phyloP scores from a whole-genome alignment of 306 rosid genomes.

The Sechiopsis laciniata region DNA sequence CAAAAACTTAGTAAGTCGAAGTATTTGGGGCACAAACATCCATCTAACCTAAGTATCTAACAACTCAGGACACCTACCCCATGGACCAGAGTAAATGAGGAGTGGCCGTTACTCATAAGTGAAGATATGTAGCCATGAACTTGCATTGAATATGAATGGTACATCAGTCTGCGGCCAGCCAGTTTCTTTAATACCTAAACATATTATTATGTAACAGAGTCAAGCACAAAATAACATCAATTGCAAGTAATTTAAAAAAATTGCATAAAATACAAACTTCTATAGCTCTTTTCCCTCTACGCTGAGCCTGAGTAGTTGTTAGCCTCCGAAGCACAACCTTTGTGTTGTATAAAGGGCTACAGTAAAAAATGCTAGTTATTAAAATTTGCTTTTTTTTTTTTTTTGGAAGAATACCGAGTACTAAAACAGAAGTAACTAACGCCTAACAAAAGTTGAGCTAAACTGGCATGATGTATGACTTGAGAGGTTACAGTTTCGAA shows the following conservation, averaged over 20 bases:
- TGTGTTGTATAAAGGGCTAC: slow-evolving; percentile 74
- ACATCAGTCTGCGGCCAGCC: slow-evolving; percentile 65
- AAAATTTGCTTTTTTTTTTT: slow-evolving; percentile 21
- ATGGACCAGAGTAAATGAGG: slow-evolving; percentile 77
- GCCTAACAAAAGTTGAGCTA: no score
- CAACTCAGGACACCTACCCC: slow-evolving; percentile 54
- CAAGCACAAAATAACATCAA: slow-evolving; percentile 15
- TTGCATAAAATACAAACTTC: slow-evolving; percentile 47
- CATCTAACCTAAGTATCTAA: slow-evolving; percentile 11
- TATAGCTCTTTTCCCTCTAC: slow-evolving; percentile 86
- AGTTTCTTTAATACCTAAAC: slow-evolving; percentile 78
- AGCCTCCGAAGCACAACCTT: slow-evolving; percentile 83
- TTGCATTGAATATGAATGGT: slow-evolving; percentile 94
- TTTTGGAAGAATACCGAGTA: slow-evolving; percentile 21
- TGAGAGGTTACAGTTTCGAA: no score
- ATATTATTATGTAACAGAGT: slow-evolving; percentile 11
- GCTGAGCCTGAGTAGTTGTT: slow-evolving; percentile 76
- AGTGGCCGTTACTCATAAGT: slow-evolving; percentile 46
- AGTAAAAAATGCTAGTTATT: slow-evolving; percentile 27
- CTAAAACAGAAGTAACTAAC: background rate
- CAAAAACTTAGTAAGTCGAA: background rate
- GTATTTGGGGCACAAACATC: slow-evolving; percentile 15
- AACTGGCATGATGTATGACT: no score
- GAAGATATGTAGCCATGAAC: slow-evolving; percentile 83
- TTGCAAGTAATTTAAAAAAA: background rate